Evolutionary conservation across 169 alveolate genomes (phyloP).

Genomic region (Plasmodium billcollinsi): DNA sequence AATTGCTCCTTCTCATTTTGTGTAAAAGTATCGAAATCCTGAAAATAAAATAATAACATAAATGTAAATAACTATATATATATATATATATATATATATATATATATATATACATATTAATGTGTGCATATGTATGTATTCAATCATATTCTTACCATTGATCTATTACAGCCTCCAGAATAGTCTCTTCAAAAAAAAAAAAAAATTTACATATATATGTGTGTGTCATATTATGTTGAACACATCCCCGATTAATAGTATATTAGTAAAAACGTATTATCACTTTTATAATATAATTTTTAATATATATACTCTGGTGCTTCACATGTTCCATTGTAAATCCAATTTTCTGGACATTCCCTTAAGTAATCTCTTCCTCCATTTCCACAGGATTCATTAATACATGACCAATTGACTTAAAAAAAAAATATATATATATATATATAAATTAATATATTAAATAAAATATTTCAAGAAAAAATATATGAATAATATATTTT

Average conservation of each 20-base stretch:
- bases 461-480: not conserved
- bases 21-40: conserved; percentile 69
- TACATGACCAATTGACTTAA: conserved; percentile 56
- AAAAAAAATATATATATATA: not conserved
- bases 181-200: conserved; percentile 36
- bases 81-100: not conserved
- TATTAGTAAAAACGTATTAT: too few species aligned
- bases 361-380: conserved; percentile 49
- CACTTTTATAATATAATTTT: not conserved
- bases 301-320: conserved; percentile 48
- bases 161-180: conserved; percentile 56
- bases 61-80: conserved; percentile 2
- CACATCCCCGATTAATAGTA: too few species aligned
- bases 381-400: conserved; percentile 61
- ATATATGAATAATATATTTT: not conserved
- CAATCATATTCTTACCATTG: conserved; percentile 26
- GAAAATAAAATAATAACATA: not conserved
- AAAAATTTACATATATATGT: not conserved
- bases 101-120: not conserved
- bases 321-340: conserved; percentile 69
- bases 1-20: conserved; percentile 70
- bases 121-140: not conserved
- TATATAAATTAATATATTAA: not conserved
- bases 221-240: too few species aligned
- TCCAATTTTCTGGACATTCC: conserved; percentile 68